Conservation (phyloP, 108 stramenopile species). For the Nannochloropsis oceanica region DNA sequence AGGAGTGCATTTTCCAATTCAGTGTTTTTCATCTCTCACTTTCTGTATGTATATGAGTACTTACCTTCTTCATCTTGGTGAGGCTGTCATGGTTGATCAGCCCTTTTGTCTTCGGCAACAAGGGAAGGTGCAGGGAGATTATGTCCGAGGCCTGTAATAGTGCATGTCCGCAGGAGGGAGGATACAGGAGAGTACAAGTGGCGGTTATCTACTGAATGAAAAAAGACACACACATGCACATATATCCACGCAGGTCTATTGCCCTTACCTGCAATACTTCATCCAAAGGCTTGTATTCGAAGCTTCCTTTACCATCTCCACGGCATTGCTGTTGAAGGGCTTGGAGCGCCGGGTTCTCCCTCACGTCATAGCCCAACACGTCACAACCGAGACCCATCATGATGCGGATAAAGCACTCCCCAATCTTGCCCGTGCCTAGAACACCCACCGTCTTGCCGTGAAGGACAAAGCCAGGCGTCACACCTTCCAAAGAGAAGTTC, state of each 20-base stretch:
- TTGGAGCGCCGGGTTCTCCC: neutral
- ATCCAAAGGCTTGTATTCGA: neutral
- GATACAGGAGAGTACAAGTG: neutral
- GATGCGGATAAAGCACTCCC: conserved; percentile 43
- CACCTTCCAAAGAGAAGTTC: conserved; percentile 49
- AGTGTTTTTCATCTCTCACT: too few species aligned
- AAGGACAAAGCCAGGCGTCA: conserved; percentile 50
- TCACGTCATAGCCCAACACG: conserved; percentile 17
- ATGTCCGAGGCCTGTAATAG: conserved; percentile 35
- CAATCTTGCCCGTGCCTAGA: conserved; percentile 54
- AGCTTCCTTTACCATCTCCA: neutral
- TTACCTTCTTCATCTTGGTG: neutral
- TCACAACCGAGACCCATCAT: conserved; percentile 49
- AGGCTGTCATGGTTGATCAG: conserved; percentile 40
- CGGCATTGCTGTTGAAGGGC: neutral
- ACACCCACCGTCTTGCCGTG: conserved; percentile 51
- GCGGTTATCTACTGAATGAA: neutral
- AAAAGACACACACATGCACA: neutral
- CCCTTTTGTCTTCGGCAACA: conserved; percentile 46
- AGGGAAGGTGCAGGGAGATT: conserved; percentile 56
- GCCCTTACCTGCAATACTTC: neutral
- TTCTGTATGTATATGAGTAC: neutral
- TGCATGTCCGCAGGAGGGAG: neutral
- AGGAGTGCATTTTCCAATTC: too few species aligned
- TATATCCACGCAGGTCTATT: neutral